Evolutionary conservation across 2,329 filamentous ascomycete species (phyloP).

Genomic region (Chrysoporthe austroafricana): DNA sequence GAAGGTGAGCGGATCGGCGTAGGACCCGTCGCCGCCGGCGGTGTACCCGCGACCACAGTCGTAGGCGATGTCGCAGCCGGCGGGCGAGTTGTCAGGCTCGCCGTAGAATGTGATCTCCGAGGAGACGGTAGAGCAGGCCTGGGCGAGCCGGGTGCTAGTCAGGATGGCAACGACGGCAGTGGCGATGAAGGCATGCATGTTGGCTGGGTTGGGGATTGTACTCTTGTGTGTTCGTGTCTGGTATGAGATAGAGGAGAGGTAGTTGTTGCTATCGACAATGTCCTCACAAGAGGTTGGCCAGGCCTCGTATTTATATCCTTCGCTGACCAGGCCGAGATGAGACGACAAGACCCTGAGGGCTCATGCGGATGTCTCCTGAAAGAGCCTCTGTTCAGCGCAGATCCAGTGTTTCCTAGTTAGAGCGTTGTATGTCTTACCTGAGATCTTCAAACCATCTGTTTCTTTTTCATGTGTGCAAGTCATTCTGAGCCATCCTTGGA

Average conservation of each 20-base stretch:
- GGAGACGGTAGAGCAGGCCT: conserved; percentile 32
- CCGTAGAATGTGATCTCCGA: conserved; percentile 46
- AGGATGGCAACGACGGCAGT: not conserved
- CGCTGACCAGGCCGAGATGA: not conserved
- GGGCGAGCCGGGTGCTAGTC: not conserved
- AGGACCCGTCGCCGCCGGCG: conserved; percentile 48
- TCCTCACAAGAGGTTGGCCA: not conserved
- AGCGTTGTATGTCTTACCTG: not conserved
- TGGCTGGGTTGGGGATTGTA: not conserved
- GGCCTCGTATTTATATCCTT: not conserved
- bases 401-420: not conserved
- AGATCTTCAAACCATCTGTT: not conserved
- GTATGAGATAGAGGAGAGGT: not conserved
- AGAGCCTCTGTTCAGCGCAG: too few relatives aligned
- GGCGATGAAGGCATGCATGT: not conserved
- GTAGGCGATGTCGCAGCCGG: conserved; percentile 40
- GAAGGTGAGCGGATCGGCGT: conserved; percentile 46
- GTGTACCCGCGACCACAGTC: conserved; percentile 40
- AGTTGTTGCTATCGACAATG: not conserved
- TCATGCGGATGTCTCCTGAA: not conserved
- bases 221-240: not conserved
- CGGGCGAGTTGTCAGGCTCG: conserved; percentile 44
- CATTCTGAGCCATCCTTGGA: not conserved
- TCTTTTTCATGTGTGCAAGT: not conserved
- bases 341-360: not conserved